Evolutionary conservation across 352 stramenopile genomes (phyloP).

Genomic region (Aphanomyces stellatus): DNA sequence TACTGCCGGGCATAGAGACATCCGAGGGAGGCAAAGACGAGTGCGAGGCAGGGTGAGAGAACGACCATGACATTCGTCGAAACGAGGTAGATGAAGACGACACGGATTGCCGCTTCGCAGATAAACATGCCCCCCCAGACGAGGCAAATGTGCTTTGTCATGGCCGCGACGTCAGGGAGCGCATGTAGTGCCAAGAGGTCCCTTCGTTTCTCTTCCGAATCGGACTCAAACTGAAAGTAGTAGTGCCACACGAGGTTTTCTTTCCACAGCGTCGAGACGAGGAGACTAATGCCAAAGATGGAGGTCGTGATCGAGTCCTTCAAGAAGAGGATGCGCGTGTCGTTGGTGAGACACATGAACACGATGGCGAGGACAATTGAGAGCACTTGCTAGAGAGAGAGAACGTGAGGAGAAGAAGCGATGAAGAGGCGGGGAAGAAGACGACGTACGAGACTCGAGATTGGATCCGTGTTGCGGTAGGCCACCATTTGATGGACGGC

Average conservation of each 20-base stretch:
- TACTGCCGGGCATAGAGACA: not conserved
- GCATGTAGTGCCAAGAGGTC: too few species aligned
- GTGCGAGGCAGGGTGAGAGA: not conserved
- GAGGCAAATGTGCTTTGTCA: not conserved
- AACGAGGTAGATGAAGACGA: not conserved
- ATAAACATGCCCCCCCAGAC: not conserved
- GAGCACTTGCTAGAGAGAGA: conserved; percentile 1
- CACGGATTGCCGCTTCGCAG: not conserved
- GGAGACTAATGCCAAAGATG: not conserved
- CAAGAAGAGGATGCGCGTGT: not conserved
- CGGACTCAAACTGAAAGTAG: too few species aligned
- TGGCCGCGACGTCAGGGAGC: not conserved
- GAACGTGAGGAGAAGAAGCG: not conserved
- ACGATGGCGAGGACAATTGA: not conserved
- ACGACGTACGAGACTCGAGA: not conserved
- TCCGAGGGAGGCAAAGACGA: not conserved
- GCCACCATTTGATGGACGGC: not conserved
- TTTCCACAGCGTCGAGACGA: not conserved
- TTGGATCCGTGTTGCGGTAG: not conserved
- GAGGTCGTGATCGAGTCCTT: conserved; percentile 15
- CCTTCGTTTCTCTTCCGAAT: too few species aligned
- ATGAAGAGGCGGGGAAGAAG: not conserved
- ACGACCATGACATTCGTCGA: not conserved
- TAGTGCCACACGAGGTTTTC: conserved; percentile 13
- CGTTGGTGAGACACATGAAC: conserved; percentile 2